A percentile compares a stretch with the other conserved stretches of the same genome.
These are phyloP conservation scores for Termitomyces sp. DNA, from an alignment of 768 basidiomycete species.

Conservation along the genomic window DNA sequence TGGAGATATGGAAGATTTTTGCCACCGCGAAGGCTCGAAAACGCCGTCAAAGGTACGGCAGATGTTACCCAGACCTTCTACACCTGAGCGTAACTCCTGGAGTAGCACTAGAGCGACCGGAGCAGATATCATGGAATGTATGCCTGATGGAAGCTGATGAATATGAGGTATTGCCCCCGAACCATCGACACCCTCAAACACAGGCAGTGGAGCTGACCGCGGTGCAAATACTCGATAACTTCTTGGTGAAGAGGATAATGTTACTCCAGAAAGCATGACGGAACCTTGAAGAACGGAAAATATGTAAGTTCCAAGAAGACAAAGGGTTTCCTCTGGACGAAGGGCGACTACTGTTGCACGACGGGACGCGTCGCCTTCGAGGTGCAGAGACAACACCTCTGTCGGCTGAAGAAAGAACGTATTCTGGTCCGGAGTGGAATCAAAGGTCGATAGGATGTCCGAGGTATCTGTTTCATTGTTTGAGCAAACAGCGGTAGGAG, in stretches of 20 bases:
- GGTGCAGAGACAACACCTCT: constrained; percentile 27
- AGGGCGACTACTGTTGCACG: constrained; percentile 37
- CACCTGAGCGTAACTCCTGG: constrained; percentile 50
- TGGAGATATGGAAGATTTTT: constrained; percentile 24
- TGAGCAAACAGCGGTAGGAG: neutral
- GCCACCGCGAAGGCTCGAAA: constrained; percentile 50
- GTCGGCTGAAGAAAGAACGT: constrained; percentile 36
- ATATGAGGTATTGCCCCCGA: constrained; percentile 9
- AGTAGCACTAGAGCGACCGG: constrained; percentile 45
- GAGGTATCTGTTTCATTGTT: constrained; percentile 8
- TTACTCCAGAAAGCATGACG: constrained; percentile 53
- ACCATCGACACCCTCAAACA: constrained; percentile 23
- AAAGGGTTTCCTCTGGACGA: constrained; percentile 43
- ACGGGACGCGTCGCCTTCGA: constrained; percentile 13
- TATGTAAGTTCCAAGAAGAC: constrained; percentile 63
- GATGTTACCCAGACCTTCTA: constrained; percentile 62
- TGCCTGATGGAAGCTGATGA: constrained; percentile 12
- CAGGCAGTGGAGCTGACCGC: constrained; percentile 70
- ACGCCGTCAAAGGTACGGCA: constrained; percentile 57
- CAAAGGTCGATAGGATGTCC: constrained; percentile 42
- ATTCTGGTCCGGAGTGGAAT: constrained; percentile 39
- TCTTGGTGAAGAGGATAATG: constrained; percentile 32
- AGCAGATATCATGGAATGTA: constrained; percentile 13
- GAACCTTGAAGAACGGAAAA: constrained; percentile 60
- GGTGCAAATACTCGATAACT: constrained; percentile 67